phyloP scores from a whole-genome alignment of 2,329 filamentous ascomycete genomes.

The Rutstroemia sp. region DNA sequence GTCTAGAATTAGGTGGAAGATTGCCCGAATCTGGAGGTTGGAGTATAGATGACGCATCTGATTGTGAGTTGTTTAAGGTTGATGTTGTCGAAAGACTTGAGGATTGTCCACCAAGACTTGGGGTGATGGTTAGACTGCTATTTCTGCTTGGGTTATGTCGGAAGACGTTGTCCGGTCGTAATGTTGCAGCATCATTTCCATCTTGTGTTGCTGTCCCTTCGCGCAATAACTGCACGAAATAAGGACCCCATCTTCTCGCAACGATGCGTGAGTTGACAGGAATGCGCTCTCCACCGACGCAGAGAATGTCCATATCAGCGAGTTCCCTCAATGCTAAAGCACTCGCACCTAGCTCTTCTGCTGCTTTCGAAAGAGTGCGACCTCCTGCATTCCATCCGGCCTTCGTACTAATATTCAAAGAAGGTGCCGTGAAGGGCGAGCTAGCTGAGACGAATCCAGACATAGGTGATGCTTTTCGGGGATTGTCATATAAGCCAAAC shows the following conservation, averaged over 20 bases:
- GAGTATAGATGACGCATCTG: slow-evolving; percentile 8
- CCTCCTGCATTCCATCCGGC: slow-evolving; percentile 65
- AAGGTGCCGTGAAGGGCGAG: slow-evolving; percentile 53
- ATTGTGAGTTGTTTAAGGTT: slow-evolving; percentile 31
- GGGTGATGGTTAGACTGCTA: slow-evolving; percentile 81
- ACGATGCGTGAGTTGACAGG: slow-evolving; percentile 89
- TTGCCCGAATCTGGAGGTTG: slow-evolving; percentile 36
- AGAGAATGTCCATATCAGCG: slow-evolving; percentile 93
- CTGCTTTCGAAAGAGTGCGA: slow-evolving; percentile 65
- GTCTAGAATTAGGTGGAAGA: slow-evolving; percentile 57
- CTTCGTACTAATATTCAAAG: slow-evolving; percentile 38
- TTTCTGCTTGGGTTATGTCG: slow-evolving; percentile 57
- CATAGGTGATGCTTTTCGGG: slow-evolving; percentile 67
- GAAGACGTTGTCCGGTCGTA: slow-evolving; percentile 53
- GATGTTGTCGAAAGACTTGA: slow-evolving; percentile 42
- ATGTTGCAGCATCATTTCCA: slow-evolving; percentile 66
- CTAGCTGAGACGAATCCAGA: slow-evolving; percentile 83
- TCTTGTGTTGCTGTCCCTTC: slow-evolving; percentile 66
- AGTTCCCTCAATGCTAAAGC: slow-evolving; percentile 76
- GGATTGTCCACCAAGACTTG: slow-evolving; percentile 44
- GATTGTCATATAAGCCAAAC: slow-evolving; percentile 96
- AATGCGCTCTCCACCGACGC: slow-evolving; percentile 83
- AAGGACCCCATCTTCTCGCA: slow-evolving; percentile 84
- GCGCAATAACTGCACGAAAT: slow-evolving; percentile 85
- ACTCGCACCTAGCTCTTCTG: slow-evolving; percentile 78